Base-by-base conservation (phyloP, 495 filamentous ascomycete genomes). In the Lepidopterella palustris region DNA sequence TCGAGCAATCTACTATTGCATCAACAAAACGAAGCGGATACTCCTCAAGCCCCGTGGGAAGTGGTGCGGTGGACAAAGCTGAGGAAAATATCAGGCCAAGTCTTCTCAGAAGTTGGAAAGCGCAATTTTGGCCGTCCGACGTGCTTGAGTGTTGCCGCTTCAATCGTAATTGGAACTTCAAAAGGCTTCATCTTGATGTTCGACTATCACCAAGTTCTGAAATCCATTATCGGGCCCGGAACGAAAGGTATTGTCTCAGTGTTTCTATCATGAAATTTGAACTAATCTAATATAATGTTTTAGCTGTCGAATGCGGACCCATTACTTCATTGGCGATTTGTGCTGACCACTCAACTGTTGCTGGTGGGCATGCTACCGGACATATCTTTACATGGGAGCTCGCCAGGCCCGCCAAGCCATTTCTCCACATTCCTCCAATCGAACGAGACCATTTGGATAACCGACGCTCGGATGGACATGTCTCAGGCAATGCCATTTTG, bases 301-400 rank as follows among this genome's bases (percentile, higher is more conserved):
- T 45, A 93, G 92, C 93, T 71, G 79, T 95, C 28, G 93, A 97
- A 77, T 92, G 86, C 61, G 93, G 93, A 0, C 78, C 90, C 52
- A 81, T 99, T 45, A 92, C 90, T 6, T 82, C 93, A 21, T 75
- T 99, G 54, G 90, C 91, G 5, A 82, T 97, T 56, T 96, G 93
- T 26, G 92, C 92, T 45, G 93, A 99, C 67, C 88, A 97, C 72
- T 85, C 88, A 5, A 96, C 90, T 15, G 79, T 97, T 65, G 93
- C 90, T 29, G 87, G 84, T 45, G 93, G 93, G 2, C 93, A 99
- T 80, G 84, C 84, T 11, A 88, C 84, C 61, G 93, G 93, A 13
- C 84, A 85, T 70, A 97, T 99, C 18, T 99, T 96, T 65, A 97
- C 92, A 1, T 99, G 93, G 93, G 93, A 99, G 68, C 84, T 93